Evolutionary conservation across 1,139 yeast genomes (phyloP), one percentile per base, ranked within the genome.

Genomic region (Kazachstania sp.): DNA sequence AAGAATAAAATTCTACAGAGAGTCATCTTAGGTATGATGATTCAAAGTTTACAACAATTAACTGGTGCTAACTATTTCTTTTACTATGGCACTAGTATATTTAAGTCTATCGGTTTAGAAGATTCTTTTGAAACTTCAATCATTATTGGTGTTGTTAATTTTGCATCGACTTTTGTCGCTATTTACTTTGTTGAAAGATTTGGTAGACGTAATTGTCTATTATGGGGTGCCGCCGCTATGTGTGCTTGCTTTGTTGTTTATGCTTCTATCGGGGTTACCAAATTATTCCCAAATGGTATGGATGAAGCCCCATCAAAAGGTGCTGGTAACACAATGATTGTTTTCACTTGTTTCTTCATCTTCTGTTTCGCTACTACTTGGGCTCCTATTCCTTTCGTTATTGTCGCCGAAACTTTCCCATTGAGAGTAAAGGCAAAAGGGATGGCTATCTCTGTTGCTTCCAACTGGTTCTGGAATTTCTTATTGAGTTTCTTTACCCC

Each of bases 381-480:
- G 43, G 43, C 43, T n/a, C 43, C 43, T 31, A 40, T 40, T 32
- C 37, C 43, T 12, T 40, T 18, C 37, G 43, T 40, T n/a, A 40
- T 40, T 18, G 43, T 40, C 15, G 30, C 43, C 9, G 43, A 40
- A 32, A 40, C 43, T n/a, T 40, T 31, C 43, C 43, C 43, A 31
- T 23, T 83, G 56, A 77, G 87, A 68, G 77, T 83, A 60, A 79
- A 85, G 68, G 74, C 86, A 40, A 82, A 82, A 71, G 86, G 81
- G 52, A 81, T 83, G 79, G 78, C 86, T 52, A 69, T 83, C 51
- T 83, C 88, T 45, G 72, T 78, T 32, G 82, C 82, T 48, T 74
- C 82, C 46, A 83, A 82, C 70, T 84, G 90, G 88, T 50, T 80
- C 45, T 79, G 81, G 79, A 85, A 85, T 61, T 83, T 83, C 77